phyloP scores from a whole-genome alignment of 306 rosid species.

The Cotoneaster glaucophyllus region DNA sequence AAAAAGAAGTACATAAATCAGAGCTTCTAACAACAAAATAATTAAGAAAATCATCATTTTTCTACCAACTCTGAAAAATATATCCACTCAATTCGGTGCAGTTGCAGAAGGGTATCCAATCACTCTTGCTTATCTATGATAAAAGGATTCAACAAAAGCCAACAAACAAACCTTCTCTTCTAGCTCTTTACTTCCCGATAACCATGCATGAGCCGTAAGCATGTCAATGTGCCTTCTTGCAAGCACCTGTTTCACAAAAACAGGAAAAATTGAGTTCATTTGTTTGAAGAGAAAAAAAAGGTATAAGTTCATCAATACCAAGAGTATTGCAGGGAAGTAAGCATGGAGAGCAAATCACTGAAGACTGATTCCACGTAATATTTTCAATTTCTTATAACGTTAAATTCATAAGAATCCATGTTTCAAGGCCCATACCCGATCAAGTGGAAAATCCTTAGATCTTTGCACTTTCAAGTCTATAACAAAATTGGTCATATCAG shows the following conservation, averaged over 20 bases:
- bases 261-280: not conserved
- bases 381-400: not conserved
- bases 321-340: not conserved
- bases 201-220: constrained; percentile 75
- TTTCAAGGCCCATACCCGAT: constrained; percentile 39
- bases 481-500: constrained; percentile 58
- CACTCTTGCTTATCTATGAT: not conserved
- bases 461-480: constrained; percentile 55
- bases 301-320: not conserved
- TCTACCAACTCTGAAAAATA: not conserved
- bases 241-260: constrained; percentile 50
- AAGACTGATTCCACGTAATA: not conserved
- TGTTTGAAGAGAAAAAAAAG: not conserved
- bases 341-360: not conserved
- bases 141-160: not conserved
- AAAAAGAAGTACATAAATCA: not conserved
- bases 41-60: not conserved
- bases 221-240: constrained; percentile 72
- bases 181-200: constrained; percentile 56
- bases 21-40: not conserved
- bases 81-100: not conserved
- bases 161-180: constrained; percentile 67
- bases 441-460: constrained; percentile 73
- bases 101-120: not conserved
- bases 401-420: not conserved